phyloP scores from a whole-genome alignment of 176 grass and related monocot genomes.

The Lolium multiflorum region DNA sequence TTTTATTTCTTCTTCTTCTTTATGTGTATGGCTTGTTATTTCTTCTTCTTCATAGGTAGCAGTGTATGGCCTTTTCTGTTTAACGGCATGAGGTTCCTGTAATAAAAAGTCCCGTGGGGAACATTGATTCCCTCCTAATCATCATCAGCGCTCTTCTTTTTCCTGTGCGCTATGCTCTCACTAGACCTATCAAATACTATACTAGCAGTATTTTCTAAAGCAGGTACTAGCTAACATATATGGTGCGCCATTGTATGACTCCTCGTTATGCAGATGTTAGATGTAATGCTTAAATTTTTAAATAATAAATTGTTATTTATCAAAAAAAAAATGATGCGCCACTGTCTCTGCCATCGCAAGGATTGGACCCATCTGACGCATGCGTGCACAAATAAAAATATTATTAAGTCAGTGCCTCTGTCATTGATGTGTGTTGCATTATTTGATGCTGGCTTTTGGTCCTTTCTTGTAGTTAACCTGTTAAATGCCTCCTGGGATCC shows the following conservation, averaged over 20 bases:
- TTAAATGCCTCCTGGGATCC: background rate
- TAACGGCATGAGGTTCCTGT: constrained; percentile 60
- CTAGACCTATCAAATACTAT: constrained; percentile 39
- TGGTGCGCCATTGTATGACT: too few species aligned
- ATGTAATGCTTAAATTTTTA: too few species aligned
- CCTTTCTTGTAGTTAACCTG: background rate
- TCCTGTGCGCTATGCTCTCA: background rate
- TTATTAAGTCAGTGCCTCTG: background rate
- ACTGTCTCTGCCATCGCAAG: background rate
- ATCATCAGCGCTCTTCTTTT: constrained; percentile 62
- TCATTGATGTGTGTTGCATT: background rate
- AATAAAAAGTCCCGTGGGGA: constrained; percentile 51
- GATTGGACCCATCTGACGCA: background rate
- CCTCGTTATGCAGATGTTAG: too few species aligned
- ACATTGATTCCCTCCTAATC: constrained; percentile 75
- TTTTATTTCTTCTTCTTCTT: background rate
- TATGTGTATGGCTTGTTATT: background rate
- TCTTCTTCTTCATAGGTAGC: background rate
- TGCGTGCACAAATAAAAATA: background rate
- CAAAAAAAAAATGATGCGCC: too few species aligned
- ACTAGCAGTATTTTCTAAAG: too few species aligned
- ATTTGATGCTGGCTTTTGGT: background rate
- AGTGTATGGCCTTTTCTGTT: constrained; percentile 21
- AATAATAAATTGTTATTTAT: too few species aligned
- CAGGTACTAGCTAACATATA: too few species aligned